Base-by-base conservation (phyloP, 2,329 filamentous ascomycete genomes). In the Fusarium xylarioides region DNA sequence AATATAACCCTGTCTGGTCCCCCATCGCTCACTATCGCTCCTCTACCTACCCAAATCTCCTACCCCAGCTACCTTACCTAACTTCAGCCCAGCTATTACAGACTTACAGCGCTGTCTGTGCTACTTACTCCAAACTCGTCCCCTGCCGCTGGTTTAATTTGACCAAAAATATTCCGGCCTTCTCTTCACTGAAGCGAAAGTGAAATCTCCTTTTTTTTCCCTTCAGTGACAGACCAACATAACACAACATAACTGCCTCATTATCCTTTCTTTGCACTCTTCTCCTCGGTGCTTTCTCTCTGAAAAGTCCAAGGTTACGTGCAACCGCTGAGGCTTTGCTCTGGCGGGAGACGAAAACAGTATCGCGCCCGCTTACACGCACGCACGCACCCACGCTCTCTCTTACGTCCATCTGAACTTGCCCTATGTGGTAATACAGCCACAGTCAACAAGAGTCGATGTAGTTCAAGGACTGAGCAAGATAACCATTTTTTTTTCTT, bases 341-440 rank as follows among this genome's bases (percentile, higher is more conserved):
- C 60, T 65, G 54, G 53, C 59, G 59, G 44, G 66, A 53, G 61
- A 74, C 71, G 53, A 70, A 77, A 77, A 66, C 63, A 67, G 71
- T 66, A 64, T 77, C 74, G 76, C 68, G 70, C 66, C 55, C 55
- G 72, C 76, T 77, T 77, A 76, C 73, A 77, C 44, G 34, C 44
- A 26, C 42, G 16, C 42, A 28, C 44, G 16, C n/a, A 28, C 44
- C 19, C 56, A 70, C 52, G 16, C n/a, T 34, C 47, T 34, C 30
- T 49, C 57, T 74, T 46, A 64, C 69, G 40, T 53, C 50, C 57
- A 67, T 58, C 53, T 66, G 58, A 74, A 68, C 73, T 70, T 77
- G 70, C 75, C 75, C 52, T 50, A 75, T 77, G 66, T 47, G 70
- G 70, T 61, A 69, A 32, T 40, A 52, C 38, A 50, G 32, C 63